Evolutionary conservation across 352 stramenopile genomes (phyloP).

Genomic region (Peronosclerospora sorghi): DNA sequence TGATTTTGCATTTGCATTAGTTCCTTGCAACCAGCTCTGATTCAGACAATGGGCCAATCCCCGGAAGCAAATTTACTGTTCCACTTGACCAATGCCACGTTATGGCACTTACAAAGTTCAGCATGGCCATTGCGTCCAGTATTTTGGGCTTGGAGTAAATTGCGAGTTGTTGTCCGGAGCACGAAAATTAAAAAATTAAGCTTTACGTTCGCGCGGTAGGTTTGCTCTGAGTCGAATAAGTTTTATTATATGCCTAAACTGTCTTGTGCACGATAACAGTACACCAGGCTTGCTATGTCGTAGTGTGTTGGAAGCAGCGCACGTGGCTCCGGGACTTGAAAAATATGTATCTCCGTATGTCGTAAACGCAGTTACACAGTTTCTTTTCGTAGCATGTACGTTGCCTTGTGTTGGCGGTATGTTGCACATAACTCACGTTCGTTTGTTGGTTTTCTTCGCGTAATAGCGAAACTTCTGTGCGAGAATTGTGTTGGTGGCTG

Average conservation of each 20-base stretch:
- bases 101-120: conserved; percentile 44
- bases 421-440: background rate
- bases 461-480: conserved; percentile 46
- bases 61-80: conserved; percentile 44
- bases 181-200: conserved; percentile 34
- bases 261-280: conserved; percentile 10
- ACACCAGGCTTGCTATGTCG: conserved; percentile 45
- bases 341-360: conserved; percentile 28
- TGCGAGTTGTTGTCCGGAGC: conserved; percentile 50
- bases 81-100: conserved; percentile 30
- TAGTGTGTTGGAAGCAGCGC: conserved; percentile 30
- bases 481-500: conserved; percentile 67
- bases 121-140: conserved; percentile 48
- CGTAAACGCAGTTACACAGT: conserved; percentile 29
- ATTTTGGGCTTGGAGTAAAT: conserved; percentile 73
- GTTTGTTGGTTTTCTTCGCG: background rate
- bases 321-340: conserved; percentile 28
- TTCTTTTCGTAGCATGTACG: conserved; percentile 39
- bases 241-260: conserved; percentile 6
- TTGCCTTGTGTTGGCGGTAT: conserved; percentile 2
- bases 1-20: conserved; percentile 14
- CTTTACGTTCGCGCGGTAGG: conserved; percentile 44
- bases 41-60: conserved; percentile 56
- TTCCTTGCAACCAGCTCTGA: conserved; percentile 48
- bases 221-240: background rate